Evolutionary conservation across 1,284 basidiomycete species (phyloP).

Genomic region (Cryptococcus wingfieldii): DNA sequence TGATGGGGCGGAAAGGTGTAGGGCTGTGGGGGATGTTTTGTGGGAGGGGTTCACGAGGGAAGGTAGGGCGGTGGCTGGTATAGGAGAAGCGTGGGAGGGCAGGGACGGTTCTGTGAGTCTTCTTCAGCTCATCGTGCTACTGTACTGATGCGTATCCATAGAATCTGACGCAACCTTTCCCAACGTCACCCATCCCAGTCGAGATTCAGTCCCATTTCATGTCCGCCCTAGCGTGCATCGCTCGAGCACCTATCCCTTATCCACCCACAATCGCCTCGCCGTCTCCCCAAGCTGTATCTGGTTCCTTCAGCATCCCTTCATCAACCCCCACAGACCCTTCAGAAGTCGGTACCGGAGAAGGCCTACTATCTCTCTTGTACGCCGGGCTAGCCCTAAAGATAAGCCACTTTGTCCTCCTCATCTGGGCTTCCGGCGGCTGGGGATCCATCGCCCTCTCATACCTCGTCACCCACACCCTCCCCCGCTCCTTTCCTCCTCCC

Average conservation of each 20-base stretch:
- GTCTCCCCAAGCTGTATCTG: constrained; percentile 26
- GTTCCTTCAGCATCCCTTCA: constrained; percentile 24
- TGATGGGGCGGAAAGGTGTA: constrained; percentile 71
- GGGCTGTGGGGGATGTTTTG: constrained; percentile 64
- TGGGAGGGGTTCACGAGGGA: constrained; percentile 87
- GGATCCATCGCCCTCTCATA: constrained; percentile 70
- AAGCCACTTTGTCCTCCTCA: constrained; percentile 54
- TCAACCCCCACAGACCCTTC: constrained; percentile 13
- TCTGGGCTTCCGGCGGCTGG: constrained; percentile 85
- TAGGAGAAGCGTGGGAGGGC: constrained; percentile 78
- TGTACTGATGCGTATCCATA: constrained; percentile 2
- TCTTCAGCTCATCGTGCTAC: neutral
- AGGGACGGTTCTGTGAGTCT: constrained; percentile 60
- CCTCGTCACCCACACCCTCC: constrained; percentile 59
- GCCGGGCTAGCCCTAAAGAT: constrained; percentile 40
- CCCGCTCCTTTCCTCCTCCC: constrained; percentile 48
- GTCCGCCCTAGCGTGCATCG: constrained; percentile 34
- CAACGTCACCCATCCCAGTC: constrained; percentile 36
- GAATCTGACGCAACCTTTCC: constrained; percentile 37
- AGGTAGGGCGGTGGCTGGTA: constrained; percentile 67
- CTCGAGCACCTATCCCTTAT: constrained; percentile 36
- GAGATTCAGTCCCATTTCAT: constrained; percentile 42
- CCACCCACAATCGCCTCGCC: constrained; percentile 39
- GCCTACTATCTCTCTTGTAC: constrained; percentile 45
- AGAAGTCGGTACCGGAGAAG: constrained; percentile 38